Percentiles rank a stretch among this genome's conserved stretches.
phyloP scores from a whole-genome alignment of 2,329 filamentous ascomycete species.

The Aspergillus intermedius region DNA sequence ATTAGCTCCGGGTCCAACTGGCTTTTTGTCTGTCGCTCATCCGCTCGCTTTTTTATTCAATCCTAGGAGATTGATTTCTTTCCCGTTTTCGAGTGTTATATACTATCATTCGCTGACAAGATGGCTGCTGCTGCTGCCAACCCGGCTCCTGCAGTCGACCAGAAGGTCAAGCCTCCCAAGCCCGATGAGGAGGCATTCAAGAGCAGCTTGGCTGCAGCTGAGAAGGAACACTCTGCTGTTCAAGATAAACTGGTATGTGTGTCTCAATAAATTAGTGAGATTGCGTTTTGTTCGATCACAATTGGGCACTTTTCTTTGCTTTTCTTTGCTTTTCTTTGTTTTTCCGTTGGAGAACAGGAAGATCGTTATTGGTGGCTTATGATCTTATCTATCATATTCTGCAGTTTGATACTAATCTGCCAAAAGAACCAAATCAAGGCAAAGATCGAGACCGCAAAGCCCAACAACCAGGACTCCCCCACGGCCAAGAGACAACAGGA shows the following conservation, averaged over 20 bases:
- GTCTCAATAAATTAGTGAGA: not conserved
- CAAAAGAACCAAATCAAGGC: constrained; percentile 80
- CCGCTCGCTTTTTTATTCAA: constrained; percentile 4
- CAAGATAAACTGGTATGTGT: constrained; percentile 62
- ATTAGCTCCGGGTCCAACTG: not conserved
- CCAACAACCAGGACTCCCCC: constrained; percentile 76
- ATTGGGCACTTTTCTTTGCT: not conserved
- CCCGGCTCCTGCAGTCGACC: constrained; percentile 29
- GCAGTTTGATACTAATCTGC: constrained; percentile 11
- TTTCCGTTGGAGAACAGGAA: not conserved
- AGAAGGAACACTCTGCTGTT: constrained; percentile 76
- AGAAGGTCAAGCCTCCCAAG: constrained; percentile 63
- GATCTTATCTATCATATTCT: not conserved
- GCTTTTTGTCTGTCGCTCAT: constrained; percentile 8
- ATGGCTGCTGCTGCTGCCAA: constrained; percentile 34
- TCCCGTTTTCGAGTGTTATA: constrained; percentile 5
- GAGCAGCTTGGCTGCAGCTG: constrained; percentile 66
- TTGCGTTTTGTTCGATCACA: not conserved
- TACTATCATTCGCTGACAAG: constrained; percentile 6
- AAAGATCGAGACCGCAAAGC: constrained; percentile 77
- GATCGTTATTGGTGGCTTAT: not conserved
- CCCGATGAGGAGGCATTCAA: constrained; percentile 84
- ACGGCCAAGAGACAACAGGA: constrained; percentile 77
- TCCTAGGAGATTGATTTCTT: constrained; percentile 1
- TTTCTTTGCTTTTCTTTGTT: not conserved